Evolutionary conservation across 2,329 filamentous ascomycete genomes (phyloP), one percentile per base, ranked within the genome.

Genomic region (Triangularia verruculosa): DNA sequence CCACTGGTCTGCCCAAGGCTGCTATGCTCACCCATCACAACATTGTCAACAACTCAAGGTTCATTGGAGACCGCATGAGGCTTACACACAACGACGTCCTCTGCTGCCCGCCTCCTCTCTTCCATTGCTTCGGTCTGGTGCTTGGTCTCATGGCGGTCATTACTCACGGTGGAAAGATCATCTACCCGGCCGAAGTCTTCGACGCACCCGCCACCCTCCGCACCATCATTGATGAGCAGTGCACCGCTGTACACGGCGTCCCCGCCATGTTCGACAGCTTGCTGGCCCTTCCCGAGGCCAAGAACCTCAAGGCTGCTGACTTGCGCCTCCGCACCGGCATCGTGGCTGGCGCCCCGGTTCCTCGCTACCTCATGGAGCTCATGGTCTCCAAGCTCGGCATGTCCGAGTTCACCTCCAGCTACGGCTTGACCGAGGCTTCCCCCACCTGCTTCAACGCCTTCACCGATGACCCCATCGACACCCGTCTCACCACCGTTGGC

Each of bases 51-150:
- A 89, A 89, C 73, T 82, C 86, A 7, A 83, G 87, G 28, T 89
- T 89, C 76, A 88, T 89, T 57, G 90, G 89, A 61, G 89, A 92
- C 74, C 84, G 89, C 52, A 90, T 93, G 88, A 82, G 84, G 5
- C 81, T 94, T 15, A 87, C 85, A 0, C 77, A 84, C 2, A 78
- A 81, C 54, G 90, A 93, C 71, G 79, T 88, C 7, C 81, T 95
- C 11, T 94, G 91, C 79, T 95, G 91, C 74, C 91, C 91, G 2
- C 91, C 91, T 0, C 91, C 92, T 0, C 82, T 95, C 3, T 95
- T 95, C 80, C 92, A 95, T 78, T 94, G 90, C 78, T 94, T 94
- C 72, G 91, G 91, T 1, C 83, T 94, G 7, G 90, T 93, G 0
- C 84, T 93, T 2, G 91, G 91, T 8, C 81, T 93, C 53, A 82